Conservation (phyloP, 441 rosid species). For the Brassica hybrid region DNA sequence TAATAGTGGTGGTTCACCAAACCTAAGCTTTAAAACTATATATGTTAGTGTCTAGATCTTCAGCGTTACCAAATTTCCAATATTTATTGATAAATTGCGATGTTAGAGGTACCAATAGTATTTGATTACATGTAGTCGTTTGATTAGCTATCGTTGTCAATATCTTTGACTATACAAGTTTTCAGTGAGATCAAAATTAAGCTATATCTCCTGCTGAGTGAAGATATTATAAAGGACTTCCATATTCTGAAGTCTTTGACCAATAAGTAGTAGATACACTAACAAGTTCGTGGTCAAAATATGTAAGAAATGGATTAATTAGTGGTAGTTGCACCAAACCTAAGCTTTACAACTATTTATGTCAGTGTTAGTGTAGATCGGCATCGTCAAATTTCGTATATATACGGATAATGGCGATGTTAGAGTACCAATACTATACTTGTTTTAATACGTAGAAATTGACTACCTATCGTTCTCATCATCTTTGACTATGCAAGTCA, state of each 20-base stretch:
- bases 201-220: not conserved
- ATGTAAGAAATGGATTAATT: not conserved
- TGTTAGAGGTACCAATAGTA: not conserved
- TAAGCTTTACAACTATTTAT: not conserved
- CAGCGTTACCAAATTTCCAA: conserved; percentile 13
- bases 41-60: conserved; percentile 13
- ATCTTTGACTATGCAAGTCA: conserved; percentile 5
- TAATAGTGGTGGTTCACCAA: conserved; percentile 31
- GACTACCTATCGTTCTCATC: conserved; percentile 17
- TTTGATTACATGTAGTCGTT: not conserved
- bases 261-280: not conserved
- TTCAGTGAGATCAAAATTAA: not conserved
- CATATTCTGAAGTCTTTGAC: not conserved
- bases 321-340: not conserved
- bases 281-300: not conserved
- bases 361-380: not conserved
- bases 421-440: not conserved
- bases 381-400: not conserved
- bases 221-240: not conserved
- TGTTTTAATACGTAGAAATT: not conserved
- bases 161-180: not conserved
- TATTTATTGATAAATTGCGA: not conserved
- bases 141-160: conserved; percentile 11
- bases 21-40: conserved; percentile 23
- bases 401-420: not conserved